phyloP scores from a whole-genome alignment of 2,329 filamentous ascomycete species.

The Fusarium poae region DNA sequence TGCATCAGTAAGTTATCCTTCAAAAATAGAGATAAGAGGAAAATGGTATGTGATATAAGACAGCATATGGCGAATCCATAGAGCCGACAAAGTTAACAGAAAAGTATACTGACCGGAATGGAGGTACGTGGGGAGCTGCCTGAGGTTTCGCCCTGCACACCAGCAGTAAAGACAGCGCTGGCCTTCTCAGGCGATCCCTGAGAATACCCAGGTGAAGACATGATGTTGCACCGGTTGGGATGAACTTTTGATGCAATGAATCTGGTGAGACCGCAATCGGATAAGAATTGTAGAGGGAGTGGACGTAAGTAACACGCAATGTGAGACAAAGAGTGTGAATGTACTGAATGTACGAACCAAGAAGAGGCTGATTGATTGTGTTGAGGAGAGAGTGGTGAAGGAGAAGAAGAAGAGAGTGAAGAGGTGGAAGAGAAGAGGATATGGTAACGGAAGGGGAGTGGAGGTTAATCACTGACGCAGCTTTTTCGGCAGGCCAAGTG shows the following conservation, averaged over 20 bases:
- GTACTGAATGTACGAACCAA: slow-evolving; percentile 37
- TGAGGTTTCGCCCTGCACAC: slow-evolving; percentile 42
- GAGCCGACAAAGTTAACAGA: background rate
- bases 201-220: slow-evolving; percentile 51
- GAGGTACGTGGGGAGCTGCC: slow-evolving; percentile 34
- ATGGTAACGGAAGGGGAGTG: slow-evolving; percentile 31
- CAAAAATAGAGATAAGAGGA: background rate
- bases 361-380: slow-evolving; percentile 36
- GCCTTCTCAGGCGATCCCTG: slow-evolving; percentile 49
- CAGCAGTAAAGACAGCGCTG: slow-evolving; percentile 25
- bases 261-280: slow-evolving; percentile 17
- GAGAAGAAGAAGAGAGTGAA: slow-evolving; percentile 23
- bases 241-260: slow-evolving; percentile 14
- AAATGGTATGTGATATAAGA: background rate
- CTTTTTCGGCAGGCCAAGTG: slow-evolving; percentile 39
- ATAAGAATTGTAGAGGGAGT: slow-evolving; percentile 47
- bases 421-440: slow-evolving; percentile 32
- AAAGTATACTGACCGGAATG: slow-evolving; percentile 39
- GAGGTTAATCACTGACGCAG: slow-evolving; percentile 49
- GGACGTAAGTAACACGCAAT: slow-evolving; percentile 47
- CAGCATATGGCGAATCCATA: background rate
- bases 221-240: slow-evolving; percentile 34
- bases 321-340: slow-evolving; percentile 50
- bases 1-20: slow-evolving; percentile 6
- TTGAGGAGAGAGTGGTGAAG: slow-evolving; percentile 18